These are phyloP conservation scores for Kodamaea alishanica DNA, from an alignment of 1,139 yeast genomes.

Conservation along the genomic window DNA sequence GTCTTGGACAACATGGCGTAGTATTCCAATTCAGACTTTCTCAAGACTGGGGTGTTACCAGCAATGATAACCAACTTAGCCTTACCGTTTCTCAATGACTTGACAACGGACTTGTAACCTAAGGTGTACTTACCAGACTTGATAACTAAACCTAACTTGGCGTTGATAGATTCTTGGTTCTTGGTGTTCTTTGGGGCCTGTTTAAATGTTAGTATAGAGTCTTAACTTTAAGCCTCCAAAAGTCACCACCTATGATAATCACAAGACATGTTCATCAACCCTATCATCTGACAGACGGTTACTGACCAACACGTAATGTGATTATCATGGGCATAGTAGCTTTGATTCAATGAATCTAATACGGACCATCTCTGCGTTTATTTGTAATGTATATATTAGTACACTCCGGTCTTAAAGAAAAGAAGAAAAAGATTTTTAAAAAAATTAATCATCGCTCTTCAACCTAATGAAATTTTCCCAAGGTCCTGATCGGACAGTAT, in stretches of 20 bases:
- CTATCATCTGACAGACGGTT: constrained; percentile 6
- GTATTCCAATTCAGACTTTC: constrained; percentile 99
- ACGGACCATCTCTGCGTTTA: constrained; percentile 97
- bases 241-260: background rate
- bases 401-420: constrained; percentile 82
- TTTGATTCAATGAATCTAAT: constrained; percentile 20
- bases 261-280: constrained; percentile 8
- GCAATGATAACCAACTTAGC: constrained; percentile 98
- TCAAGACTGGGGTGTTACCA: constrained; percentile 99
- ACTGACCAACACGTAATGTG: constrained; percentile 8
- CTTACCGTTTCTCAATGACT: constrained; percentile 98
- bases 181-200: constrained; percentile 88
- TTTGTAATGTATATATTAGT: constrained; percentile 26
- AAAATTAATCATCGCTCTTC: background rate
- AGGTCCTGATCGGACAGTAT: too few relatives aligned
- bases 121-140: constrained; percentile 99
- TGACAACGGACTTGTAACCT: constrained; percentile 99
- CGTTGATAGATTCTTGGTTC: constrained; percentile 93
- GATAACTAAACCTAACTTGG: constrained; percentile 96
- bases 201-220: constrained; percentile 28
- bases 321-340: constrained; percentile 1
- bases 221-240: constrained; percentile 1
- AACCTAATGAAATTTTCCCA: too few relatives aligned
- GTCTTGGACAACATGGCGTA: constrained; percentile 99
- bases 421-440: constrained; percentile 5